Evolutionary conservation across 2,329 filamentous ascomycete species (phyloP).

Genomic region (Dothiorella sarmentorum): DNA sequence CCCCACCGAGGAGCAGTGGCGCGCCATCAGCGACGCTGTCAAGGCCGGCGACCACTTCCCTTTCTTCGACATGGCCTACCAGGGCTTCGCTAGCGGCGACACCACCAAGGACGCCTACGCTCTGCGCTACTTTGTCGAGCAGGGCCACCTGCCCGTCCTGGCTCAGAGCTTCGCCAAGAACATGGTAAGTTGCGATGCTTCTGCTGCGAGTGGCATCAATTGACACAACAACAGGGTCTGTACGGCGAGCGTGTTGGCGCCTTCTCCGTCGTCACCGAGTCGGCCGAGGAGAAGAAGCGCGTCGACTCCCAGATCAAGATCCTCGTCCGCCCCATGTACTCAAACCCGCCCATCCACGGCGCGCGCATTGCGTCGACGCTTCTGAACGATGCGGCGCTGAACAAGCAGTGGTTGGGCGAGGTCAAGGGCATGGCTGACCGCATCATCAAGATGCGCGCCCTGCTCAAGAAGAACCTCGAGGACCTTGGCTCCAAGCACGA

Average conservation of each 20-base stretch:
- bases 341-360: constrained; percentile 95
- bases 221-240: constrained; percentile 62
- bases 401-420: constrained; percentile 92
- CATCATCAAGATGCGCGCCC: constrained; percentile 96
- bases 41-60: constrained; percentile 85
- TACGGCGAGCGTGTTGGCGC: constrained; percentile 98
- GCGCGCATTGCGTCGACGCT: constrained; percentile 91
- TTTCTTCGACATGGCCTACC: constrained; percentile 99
- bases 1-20: constrained; percentile 88
- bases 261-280: constrained; percentile 86
- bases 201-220: too few species aligned
- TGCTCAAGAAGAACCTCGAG: constrained; percentile 93
- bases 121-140: constrained; percentile 84
- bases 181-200: constrained; percentile 80
- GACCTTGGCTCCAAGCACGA: constrained; percentile 92
- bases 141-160: constrained; percentile 85
- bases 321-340: constrained; percentile 93
- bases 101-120: constrained; percentile 92
- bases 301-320: constrained; percentile 99
- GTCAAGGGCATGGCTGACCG: constrained; percentile 99
- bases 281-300: constrained; percentile 87
- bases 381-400: constrained; percentile 77
- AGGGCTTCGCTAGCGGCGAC: constrained; percentile 92
- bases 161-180: constrained; percentile 98
- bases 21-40: constrained; percentile 79